A percentile compares a stretch with the other conserved stretches of the same genome.
Evolutionary conservation across 306 rosid genomes (phyloP).

Genomic region (Dryas alaskensis): DNA sequence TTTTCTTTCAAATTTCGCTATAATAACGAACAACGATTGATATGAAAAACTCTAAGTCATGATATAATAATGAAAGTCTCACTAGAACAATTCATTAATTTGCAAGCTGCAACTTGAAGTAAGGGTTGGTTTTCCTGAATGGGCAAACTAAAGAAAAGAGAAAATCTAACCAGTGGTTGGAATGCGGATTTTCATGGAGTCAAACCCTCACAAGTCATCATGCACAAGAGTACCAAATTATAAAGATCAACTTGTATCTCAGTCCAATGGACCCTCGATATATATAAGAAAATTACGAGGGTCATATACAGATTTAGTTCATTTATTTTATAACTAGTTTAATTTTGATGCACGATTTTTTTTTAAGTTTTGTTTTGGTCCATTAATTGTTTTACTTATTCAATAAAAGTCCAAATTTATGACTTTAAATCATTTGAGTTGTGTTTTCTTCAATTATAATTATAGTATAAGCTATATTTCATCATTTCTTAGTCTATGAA

Average conservation of each 20-base stretch:
- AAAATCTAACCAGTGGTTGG: neutral
- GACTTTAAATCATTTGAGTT: no score
- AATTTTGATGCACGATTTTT: no score
- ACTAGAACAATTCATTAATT: neutral
- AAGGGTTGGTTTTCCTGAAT: neutral
- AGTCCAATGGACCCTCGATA: neutral
- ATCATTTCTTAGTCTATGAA: no score
- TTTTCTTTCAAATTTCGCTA: neutral
- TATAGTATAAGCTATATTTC: no score
- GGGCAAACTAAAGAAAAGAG: neutral
- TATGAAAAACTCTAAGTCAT: neutral
- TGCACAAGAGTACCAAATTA: neutral
- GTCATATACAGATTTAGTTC: no score
- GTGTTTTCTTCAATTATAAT: no score
- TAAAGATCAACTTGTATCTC: neutral
- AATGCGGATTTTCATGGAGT: slow-evolving; percentile 15
- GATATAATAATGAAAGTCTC: neutral
- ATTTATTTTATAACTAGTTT: no score
- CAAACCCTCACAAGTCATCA: neutral
- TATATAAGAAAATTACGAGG: no score
- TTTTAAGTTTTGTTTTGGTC: no score
- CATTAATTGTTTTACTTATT: no score
- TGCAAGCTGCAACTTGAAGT: slow-evolving; percentile 2
- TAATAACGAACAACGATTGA: slow-evolving; percentile 2
- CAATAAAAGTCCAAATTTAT: no score